phyloP scores from a whole-genome alignment of 495 filamentous ascomycete genomes.

The Cenococcum geophilum region DNA sequence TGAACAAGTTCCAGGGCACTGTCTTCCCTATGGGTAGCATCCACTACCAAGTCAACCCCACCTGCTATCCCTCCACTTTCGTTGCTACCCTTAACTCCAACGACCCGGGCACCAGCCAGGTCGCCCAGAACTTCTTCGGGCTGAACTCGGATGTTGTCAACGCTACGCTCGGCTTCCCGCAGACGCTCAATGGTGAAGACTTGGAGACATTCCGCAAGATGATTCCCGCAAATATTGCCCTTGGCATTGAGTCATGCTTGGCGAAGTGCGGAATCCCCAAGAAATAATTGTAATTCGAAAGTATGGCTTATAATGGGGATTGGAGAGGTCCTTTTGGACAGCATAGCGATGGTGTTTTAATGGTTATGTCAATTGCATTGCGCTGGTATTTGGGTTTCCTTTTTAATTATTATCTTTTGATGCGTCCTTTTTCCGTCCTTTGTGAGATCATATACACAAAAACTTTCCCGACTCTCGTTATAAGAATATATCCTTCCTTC shows the following conservation, averaged over 20 bases:
- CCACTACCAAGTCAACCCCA: conserved; percentile 51
- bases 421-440: too few relatives aligned
- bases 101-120: conserved; percentile 45
- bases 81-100: conserved; percentile 46
- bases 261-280: conserved; percentile 30
- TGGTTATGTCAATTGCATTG: too few relatives aligned
- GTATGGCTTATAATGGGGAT: background rate
- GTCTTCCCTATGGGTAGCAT: conserved; percentile 47
- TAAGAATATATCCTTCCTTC: too few relatives aligned
- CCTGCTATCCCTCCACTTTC: conserved; percentile 45
- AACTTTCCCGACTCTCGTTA: too few relatives aligned
- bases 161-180: conserved; percentile 41
- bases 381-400: too few relatives aligned
- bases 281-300: background rate
- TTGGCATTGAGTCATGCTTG: conserved; percentile 45
- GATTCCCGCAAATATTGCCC: conserved; percentile 45
- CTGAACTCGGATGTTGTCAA: conserved; percentile 43
- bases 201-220: conserved; percentile 41
- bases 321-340: background rate
- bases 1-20: conserved; percentile 42
- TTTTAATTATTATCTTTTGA: too few relatives aligned
- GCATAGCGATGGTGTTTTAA: background rate
- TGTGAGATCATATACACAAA: too few relatives aligned
- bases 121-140: conserved; percentile 48
- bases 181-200: conserved; percentile 42